Evolutionary conservation across 768 basidiomycete species (phyloP).

Genomic region (Lyophyllum semitale): DNA sequence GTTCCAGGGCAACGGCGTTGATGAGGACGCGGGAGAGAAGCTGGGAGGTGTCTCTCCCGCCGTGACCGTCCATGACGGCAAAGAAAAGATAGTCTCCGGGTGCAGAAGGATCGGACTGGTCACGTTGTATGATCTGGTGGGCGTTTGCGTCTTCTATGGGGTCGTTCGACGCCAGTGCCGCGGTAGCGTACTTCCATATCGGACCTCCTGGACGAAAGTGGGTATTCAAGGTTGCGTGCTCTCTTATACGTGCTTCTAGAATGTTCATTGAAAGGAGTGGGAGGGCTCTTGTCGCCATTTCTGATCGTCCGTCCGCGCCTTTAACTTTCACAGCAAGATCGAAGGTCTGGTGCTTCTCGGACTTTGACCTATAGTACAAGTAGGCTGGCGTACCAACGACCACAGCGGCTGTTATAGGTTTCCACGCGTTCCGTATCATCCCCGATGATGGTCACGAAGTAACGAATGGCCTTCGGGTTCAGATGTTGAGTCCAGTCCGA

Average conservation of each 20-base stretch:
- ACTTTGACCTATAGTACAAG: constrained; percentile 50
- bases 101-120: constrained; percentile 56
- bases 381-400: constrained; percentile 62
- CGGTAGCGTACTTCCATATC: constrained; percentile 78
- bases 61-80: constrained; percentile 90
- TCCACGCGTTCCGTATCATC: constrained; percentile 73
- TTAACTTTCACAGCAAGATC: constrained; percentile 55
- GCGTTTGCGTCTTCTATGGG: constrained; percentile 91
- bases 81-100: constrained; percentile 83
- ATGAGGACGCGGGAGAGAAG: constrained; percentile 84
- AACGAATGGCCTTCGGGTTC: background rate
- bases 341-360: constrained; percentile 51
- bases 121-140: constrained; percentile 64
- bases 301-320: constrained; percentile 60
- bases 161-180: constrained; percentile 80
- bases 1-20: constrained; percentile 78
- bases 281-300: constrained; percentile 53
- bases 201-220: constrained; percentile 54
- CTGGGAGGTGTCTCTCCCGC: constrained; percentile 80
- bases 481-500: too few relatives aligned
- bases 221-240: constrained; percentile 49
- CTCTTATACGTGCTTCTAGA: constrained; percentile 58
- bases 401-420: constrained; percentile 59
- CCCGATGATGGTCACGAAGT: constrained; percentile 7
- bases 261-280: constrained; percentile 56